Base-by-base conservation (phyloP, 176 grass and related monocot genomes). In the Bothriochloa decipiens region DNA sequence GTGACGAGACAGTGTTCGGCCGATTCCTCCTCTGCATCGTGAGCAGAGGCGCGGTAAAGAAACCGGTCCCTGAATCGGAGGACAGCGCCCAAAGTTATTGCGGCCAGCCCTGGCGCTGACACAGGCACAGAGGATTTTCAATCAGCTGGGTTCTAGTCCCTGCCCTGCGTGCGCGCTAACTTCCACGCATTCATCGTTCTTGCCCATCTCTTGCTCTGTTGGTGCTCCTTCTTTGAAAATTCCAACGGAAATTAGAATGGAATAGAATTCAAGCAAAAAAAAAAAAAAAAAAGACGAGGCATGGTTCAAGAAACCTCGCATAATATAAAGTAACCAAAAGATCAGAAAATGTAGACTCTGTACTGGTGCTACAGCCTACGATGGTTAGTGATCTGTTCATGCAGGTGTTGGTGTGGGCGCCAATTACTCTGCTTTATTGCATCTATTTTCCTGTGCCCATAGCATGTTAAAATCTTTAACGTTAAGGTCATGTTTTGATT, bases 71-170 rank as follows among this genome's bases (percentile, higher is more conserved):
- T 60, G 81, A 74, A 80, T 80, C 29, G 58, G 43, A 60, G 52
- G 72, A 50, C 79, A 77, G 57, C 63, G 6, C 58, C 79, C 79
- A 75, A 81, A 87, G 61, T 87, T 67, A 81, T 74, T 17, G 85
- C 70, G 32, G 60, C 42, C 72, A 25, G 2, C 0, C 35, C 35
- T 36, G 35, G 8, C 6, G 36, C 29, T 32, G 29, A 32, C 29
- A 12, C 47, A 50, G 14, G 47, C 47, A 75, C 70, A 80, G 37
- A 62, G 70, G 47, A 88, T 68, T 80, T 84, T 80, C 87, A 88
- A 88, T 84, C 76, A 80, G 14, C 46, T 23, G 11, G 20, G 10
- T 40, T 39, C 67, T 14, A 8, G 68, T 22, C 53, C 2, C 55
- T 67, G 67, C 35, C 6, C 81, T 37, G 75, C 32, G 36, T 35